Evolutionary conservation across 2,329 filamentous ascomycete genomes (phyloP), one percentile per base, ranked within the genome.

Genomic region (Hypomyces rosellus): DNA sequence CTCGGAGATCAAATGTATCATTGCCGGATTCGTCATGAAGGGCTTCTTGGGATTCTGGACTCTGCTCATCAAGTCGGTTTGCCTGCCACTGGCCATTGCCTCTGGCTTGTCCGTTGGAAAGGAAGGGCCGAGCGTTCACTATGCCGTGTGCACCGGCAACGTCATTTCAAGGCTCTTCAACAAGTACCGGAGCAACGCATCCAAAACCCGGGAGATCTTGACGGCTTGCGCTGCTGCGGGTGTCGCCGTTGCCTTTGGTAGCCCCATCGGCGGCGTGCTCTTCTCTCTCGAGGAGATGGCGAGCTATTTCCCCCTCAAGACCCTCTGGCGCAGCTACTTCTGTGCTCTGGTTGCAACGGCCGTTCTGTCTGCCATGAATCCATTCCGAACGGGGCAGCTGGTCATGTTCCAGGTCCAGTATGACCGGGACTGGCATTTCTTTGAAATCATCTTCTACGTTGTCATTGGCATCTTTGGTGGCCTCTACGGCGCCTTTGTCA

Each of bases 341-440:
- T 99, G 93, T 69, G 93, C 93, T 30, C 72, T 99, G 56, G 92
- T 99, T 5, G 93, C 91, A 5, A 97, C 93, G 1, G 89, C 90
- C 45, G 89, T 96, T 14, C 73, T 99, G 37, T 86, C 93, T 22
- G 89, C 88, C 52, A 95, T 99, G 89, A 99, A 99, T 60, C 93
- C 93, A 18, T 99, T 99, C 70, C 78, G 93, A 47, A 97, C 93
- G 0, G 93, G 93, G 16, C 93, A 99, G 65, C 78, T 99, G 39
- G 93, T 99, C 80, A 97, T 99, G 92, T 99, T 99, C 69, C 91
- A 96, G 62, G 92, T 99, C 62, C 83, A 84, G 61, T 99, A 99
- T 64, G 92, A 97, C 67, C 86, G 92, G 38, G 86, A 88, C 38
- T 99, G 93, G 93, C 93, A 99, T 71, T 96, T 96, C 63, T 99